Base-by-base conservation (phyloP, 2,329 filamentous ascomycete species). In the Colletotrichum chrysophilum region DNA sequence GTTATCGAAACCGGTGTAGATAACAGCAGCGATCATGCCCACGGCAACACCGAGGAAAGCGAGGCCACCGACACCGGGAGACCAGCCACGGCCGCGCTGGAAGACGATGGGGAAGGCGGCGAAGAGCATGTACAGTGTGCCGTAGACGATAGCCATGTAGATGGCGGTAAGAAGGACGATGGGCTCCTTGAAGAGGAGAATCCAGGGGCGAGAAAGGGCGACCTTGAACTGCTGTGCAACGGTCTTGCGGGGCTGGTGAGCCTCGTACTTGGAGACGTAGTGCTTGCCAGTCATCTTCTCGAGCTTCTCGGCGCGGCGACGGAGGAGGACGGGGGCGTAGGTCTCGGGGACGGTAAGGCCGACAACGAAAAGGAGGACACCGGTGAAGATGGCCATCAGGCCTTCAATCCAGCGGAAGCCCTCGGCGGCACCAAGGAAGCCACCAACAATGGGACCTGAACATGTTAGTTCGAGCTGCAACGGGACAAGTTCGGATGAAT, bases 371-470 rank as follows among this genome's bases (percentile, higher is more conserved):
- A 79, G 78, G 2, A 72, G 34, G 8, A 76, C 8, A 0, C 79
- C 79, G 4, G 76, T 92, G 81, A 94, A 93, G 75, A 90, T 89
- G 65, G 91, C 89, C 84, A 93, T 89, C 10, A 94, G 84, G 3
- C 92, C 92, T 83, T 92, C 89, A 26, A 94, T 90, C 93, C 93
- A 94, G 79, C 92, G 87, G 94, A 93, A 94, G 18, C 92, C 93
- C 16, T 88, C 89, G 3, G 88, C 86, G 81, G 92, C 88, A 12
- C 91, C 91, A 2, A 94, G 84, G 81, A 94, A 95, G 3, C 93
- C 93, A 77, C 92, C 92, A 8, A 90, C 89, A 61, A 94, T 91
- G 2, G 94, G 94, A 1, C 92, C 7, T 91, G 36, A 86, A 80
- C 14, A 10, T 94, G 88, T 83, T 94, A 94, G 83, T 91, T 93